phyloP scores from a whole-genome alignment of 441 rosid genomes.

The Jatropha podagrica region DNA sequence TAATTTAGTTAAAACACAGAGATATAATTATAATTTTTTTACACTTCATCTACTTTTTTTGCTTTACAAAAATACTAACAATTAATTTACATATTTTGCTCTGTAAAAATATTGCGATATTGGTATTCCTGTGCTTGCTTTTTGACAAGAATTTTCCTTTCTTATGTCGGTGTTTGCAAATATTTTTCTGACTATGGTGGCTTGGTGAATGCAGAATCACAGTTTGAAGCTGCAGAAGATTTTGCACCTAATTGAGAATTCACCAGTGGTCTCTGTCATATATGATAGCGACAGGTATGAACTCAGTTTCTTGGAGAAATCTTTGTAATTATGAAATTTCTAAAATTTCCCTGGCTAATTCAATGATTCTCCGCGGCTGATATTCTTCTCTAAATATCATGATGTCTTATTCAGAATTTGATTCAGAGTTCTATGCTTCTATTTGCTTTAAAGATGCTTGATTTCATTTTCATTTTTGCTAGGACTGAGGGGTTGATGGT shows the following conservation, averaged over 20 bases:
- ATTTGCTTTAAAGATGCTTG: background rate
- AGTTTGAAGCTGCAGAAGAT: constrained; percentile 89
- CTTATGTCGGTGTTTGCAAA: constrained; percentile 4
- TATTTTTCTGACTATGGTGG: background rate
- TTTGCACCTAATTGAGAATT: constrained; percentile 84
- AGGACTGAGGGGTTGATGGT: background rate
- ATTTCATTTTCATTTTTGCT: background rate
- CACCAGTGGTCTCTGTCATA: constrained; percentile 79
- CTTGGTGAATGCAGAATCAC: constrained; percentile 39
- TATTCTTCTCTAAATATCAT: too few species aligned
- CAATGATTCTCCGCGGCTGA: too few species aligned
- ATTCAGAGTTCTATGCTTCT: background rate
- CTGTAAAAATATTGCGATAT: background rate
- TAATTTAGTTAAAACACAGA: too few species aligned
- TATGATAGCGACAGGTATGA: constrained; percentile 69
- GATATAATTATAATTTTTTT: too few species aligned
- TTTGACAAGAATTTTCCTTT: background rate
- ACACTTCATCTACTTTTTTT: too few species aligned
- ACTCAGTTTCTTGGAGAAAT: too few species aligned
- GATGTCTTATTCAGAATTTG: background rate
- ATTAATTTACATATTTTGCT: background rate
- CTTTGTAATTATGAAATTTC: constrained; percentile 4
- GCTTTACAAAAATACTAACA: background rate
- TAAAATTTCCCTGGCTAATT: background rate
- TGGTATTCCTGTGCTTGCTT: background rate